Evolutionary conservation across 129 eudicot species (phyloP).

Genomic region (Pulicaria dysenterica): DNA sequence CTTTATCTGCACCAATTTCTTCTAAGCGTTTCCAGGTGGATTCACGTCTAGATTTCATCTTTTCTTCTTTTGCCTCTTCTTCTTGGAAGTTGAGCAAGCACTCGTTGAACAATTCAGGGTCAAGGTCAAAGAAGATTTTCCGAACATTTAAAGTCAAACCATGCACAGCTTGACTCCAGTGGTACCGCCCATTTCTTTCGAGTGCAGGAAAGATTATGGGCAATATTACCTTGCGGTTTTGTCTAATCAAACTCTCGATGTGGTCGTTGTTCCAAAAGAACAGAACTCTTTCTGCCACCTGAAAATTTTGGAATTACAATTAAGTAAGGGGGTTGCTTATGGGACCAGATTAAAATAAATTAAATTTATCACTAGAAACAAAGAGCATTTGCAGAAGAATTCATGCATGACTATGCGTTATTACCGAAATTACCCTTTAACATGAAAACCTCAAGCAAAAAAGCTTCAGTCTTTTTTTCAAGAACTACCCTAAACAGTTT

Average conservation of each 20-base stretch:
- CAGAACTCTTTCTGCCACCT: constrained; percentile 91
- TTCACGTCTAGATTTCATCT: constrained; percentile 61
- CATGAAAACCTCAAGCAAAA: constrained; percentile 19
- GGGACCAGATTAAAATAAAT: constrained; percentile 5
- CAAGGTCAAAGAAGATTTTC: constrained; percentile 77
- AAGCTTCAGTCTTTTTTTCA: not conserved
- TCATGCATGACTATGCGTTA: not conserved
- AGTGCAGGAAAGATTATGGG: constrained; percentile 90
- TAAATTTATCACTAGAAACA: not conserved
- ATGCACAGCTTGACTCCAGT: constrained; percentile 94
- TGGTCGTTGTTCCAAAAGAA: constrained; percentile 95
- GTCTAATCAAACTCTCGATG: constrained; percentile 74
- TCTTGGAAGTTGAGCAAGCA: constrained; percentile 75
- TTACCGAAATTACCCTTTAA: constrained; percentile 20
- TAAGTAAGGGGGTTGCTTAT: not conserved
- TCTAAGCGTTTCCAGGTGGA: constrained; percentile 74
- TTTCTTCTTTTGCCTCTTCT: constrained; percentile 67
- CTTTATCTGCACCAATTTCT: constrained; percentile 52
- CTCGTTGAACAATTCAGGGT: constrained; percentile 72
- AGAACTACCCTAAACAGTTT: no score
- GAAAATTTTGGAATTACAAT: constrained; percentile 2
- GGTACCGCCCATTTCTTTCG: constrained; percentile 69
- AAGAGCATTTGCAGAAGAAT: constrained; percentile 6
- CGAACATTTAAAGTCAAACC: constrained; percentile 72
- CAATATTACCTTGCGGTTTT: constrained; percentile 77